Base-by-base conservation (phyloP, 2,329 filamentous ascomycete genomes). In the Fusarium verrucosum region DNA sequence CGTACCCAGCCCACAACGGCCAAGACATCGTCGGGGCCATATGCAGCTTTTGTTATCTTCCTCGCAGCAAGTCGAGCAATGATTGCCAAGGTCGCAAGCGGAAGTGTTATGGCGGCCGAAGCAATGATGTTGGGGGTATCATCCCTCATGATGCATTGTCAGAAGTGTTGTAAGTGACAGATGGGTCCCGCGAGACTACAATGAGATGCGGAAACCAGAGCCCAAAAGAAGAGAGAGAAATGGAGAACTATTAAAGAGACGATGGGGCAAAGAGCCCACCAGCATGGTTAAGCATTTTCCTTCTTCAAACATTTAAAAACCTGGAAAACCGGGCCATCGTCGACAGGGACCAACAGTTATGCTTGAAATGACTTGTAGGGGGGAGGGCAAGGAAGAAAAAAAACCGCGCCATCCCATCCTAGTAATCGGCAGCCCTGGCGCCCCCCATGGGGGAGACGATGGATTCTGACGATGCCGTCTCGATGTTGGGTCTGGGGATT, bases 1-100 rank as follows among this genome's bases (percentile, higher is more conserved):
- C 68, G 28, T 65, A 69, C 68, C 50, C 57, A 70, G 33, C 68
- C 68, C 4, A 68, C 36, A n/a, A 70, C 56, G 19, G 68, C 58
- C 5, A 70, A 54, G 10, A 38, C 40, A 42, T 70, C 68, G 4
- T 70, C 68, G 19, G 45, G 55, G 11, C 68, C 68, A 57, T 69
- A 70, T 19, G 63, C 66, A 30, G 62, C 53, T 36, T 68, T 70
- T 10, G 68, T 70, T 11, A 70, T 63, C 13, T 54, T 67, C 11
- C 68, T 54, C 16, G 68, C 50, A 16, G 68, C 11, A 8, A 70
- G 63, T 37, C 68, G 59, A 13, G 66, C 58, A 25, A 46, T 36
- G 10, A 70, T 36, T 10, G 63, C 52, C 46, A 62, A 28, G 20
- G 68, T 71, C 23, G 68, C 60, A 11, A 70, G 50, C 28, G 62